These are phyloP conservation scores for Eucalyptus marginata DNA, from an alignment of 345 rosid species.

Conservation along the genomic window DNA sequence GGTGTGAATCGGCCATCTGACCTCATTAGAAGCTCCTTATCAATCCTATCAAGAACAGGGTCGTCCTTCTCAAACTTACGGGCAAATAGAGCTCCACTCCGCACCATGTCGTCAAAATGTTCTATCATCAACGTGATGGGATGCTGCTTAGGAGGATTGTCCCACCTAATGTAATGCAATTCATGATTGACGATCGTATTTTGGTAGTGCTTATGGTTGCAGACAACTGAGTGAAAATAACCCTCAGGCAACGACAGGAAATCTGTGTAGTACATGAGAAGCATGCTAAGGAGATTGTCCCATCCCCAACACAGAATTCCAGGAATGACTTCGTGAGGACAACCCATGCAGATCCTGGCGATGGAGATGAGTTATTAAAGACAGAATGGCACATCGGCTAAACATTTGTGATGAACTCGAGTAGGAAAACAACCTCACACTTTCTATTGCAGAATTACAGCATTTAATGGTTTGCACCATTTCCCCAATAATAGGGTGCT, in stretches of 20 bases:
- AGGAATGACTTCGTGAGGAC: slow-evolving; percentile 70
- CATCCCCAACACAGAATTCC: slow-evolving; percentile 89
- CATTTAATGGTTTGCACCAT: background rate
- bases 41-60: slow-evolving; percentile 53
- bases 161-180: slow-evolving; percentile 71
- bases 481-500: background rate
- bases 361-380: background rate
- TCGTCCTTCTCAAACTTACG: slow-evolving; percentile 49
- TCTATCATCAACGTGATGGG: slow-evolving; percentile 38
- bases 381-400: background rate
- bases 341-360: slow-evolving; percentile 71
- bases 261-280: slow-evolving; percentile 84
- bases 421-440: background rate
- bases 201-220: slow-evolving; percentile 89
- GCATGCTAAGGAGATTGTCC: slow-evolving; percentile 91
- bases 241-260: slow-evolving; percentile 73
- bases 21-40: slow-evolving; percentile 41
- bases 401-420: background rate
- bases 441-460: background rate
- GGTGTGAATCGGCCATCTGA: slow-evolving; percentile 21
- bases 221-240: slow-evolving; percentile 35
- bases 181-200: slow-evolving; percentile 79
- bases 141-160: slow-evolving; percentile 60
- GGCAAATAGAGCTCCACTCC: slow-evolving; percentile 82
- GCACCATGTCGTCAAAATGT: slow-evolving; percentile 62